Conservation (phyloP, 1,284 basidiomycete genomes). For the Polyporus tsugae region DNA sequence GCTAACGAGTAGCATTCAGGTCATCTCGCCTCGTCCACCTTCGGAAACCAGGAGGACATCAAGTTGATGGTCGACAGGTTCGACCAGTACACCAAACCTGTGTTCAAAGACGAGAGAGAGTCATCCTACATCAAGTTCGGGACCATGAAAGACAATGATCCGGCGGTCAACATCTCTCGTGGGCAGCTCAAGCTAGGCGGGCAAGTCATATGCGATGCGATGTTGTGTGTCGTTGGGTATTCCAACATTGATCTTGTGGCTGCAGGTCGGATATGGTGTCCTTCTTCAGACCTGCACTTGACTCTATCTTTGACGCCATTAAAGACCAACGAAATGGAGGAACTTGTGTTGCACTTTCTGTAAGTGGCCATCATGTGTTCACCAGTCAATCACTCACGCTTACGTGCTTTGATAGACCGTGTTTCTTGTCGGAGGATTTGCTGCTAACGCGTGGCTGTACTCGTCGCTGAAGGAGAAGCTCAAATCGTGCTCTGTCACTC, state of each 20-base stretch:
- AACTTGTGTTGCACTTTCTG: conserved; percentile 3
- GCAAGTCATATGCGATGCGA: conserved; percentile 34
- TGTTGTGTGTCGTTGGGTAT: not conserved
- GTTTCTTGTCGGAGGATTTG: conserved; percentile 51
- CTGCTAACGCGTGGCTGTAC: conserved; percentile 49
- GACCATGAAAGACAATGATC: conserved; percentile 46
- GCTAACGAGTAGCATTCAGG: conserved; percentile 34
- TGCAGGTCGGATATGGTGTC: conserved; percentile 43
- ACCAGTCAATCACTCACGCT: not conserved
- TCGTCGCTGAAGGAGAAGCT: conserved; percentile 39
- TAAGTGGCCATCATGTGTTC: not conserved
- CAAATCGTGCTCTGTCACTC: conserved; percentile 34
- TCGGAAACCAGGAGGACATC: conserved; percentile 44
- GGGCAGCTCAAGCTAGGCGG: conserved; percentile 50
- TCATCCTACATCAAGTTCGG: conserved; percentile 53
- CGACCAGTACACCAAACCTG: conserved; percentile 50
- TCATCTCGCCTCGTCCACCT: conserved; percentile 45
- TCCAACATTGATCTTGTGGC: not conserved
- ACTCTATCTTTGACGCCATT: conserved; percentile 44
- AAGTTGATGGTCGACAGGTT: conserved; percentile 48
- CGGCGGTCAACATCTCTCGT: conserved; percentile 46
- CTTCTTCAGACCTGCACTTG: conserved; percentile 51
- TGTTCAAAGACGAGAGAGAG: conserved; percentile 46
- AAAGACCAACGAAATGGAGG: conserved; percentile 39
- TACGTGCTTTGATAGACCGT: conserved; percentile 38